phyloP scores from a whole-genome alignment of 345 rosid genomes.

The Salix udensis region DNA sequence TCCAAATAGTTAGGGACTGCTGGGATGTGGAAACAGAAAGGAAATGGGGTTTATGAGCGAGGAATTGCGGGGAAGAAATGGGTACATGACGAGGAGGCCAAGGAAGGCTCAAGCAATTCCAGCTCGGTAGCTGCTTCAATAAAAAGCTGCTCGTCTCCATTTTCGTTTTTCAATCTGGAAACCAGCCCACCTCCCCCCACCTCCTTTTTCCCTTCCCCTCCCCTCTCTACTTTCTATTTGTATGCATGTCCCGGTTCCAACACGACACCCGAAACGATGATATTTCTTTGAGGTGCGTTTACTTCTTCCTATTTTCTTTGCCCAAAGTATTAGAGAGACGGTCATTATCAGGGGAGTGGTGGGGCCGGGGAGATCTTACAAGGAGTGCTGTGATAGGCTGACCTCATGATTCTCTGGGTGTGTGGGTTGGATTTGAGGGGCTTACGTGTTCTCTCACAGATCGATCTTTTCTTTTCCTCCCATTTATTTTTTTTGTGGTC shows the following conservation, averaged over 20 bases:
- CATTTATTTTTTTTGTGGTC: too few species aligned
- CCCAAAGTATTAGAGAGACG: background rate
- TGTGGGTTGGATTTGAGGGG: conserved; percentile 4
- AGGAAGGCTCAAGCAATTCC: conserved; percentile 25
- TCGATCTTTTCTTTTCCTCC: conserved; percentile 19
- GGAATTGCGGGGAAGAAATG: conserved; percentile 18
- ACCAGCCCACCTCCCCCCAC: background rate
- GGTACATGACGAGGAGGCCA: conserved; percentile 17
- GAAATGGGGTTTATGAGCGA: conserved; percentile 14
- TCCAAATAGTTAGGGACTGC: conserved; percentile 22
- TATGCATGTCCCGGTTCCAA: too few species aligned
- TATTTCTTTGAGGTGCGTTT: too few species aligned
- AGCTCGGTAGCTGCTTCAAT: conserved; percentile 42
- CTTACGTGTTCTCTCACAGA: conserved; percentile 41
- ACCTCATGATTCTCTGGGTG: conserved; percentile 32
- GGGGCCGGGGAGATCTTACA: conserved; percentile 37
- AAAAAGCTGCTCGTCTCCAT: conserved; percentile 22
- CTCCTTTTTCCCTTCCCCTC: background rate
- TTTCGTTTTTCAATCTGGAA: background rate
- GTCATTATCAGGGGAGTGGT: conserved; percentile 13
- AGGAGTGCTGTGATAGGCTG: conserved; percentile 41
- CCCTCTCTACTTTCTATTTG: too few species aligned
- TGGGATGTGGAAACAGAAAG: conserved; percentile 13
- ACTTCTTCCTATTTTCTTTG: too few species aligned
- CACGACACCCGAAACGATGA: too few species aligned